A percentile compares a stretch with the other conserved stretches of the same genome.
phyloP scores from a whole-genome alignment of 306 rosid species.

The Quercus cerris region DNA sequence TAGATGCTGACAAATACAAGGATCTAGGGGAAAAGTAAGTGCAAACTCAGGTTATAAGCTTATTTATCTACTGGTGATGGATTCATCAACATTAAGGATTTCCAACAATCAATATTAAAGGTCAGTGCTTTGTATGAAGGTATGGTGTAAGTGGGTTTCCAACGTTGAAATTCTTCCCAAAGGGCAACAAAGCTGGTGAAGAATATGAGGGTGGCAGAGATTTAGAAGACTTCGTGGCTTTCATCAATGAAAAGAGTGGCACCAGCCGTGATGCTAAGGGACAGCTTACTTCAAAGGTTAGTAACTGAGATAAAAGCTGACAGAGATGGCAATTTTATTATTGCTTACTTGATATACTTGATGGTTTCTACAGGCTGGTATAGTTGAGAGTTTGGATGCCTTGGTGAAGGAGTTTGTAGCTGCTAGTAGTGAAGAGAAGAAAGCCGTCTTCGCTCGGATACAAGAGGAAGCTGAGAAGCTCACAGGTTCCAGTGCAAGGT shows the following conservation, averaged over 20 bases:
- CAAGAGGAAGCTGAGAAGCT: conserved; percentile 83
- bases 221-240: conserved; percentile 70
- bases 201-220: conserved; percentile 89
- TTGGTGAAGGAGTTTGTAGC: conserved; percentile 79
- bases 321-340: conserved; percentile 1
- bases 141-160: conserved; percentile 86
- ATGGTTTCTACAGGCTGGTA: conserved; percentile 70
- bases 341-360: conserved; percentile 11
- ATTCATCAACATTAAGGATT: neutral
- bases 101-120: neutral
- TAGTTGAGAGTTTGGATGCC: conserved; percentile 52
- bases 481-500: conserved; percentile 79
- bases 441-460: conserved; percentile 40
- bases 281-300: conserved; percentile 68
- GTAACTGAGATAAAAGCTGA: conserved; percentile 16
- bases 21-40: conserved; percentile 93
- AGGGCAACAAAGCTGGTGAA: conserved; percentile 76
- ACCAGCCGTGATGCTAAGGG: conserved; percentile 78
- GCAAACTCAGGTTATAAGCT: neutral
- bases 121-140: conserved; percentile 43
- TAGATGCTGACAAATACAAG: conserved; percentile 87
- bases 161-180: conserved; percentile 89
- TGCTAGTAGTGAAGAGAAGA: conserved; percentile 71
- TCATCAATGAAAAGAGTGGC: conserved; percentile 74
- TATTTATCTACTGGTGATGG: neutral